Evolutionary conservation across 805 yeast genomes (phyloP), one percentile per base, ranked within the genome.

Genomic region (Yarrowia sp.): DNA sequence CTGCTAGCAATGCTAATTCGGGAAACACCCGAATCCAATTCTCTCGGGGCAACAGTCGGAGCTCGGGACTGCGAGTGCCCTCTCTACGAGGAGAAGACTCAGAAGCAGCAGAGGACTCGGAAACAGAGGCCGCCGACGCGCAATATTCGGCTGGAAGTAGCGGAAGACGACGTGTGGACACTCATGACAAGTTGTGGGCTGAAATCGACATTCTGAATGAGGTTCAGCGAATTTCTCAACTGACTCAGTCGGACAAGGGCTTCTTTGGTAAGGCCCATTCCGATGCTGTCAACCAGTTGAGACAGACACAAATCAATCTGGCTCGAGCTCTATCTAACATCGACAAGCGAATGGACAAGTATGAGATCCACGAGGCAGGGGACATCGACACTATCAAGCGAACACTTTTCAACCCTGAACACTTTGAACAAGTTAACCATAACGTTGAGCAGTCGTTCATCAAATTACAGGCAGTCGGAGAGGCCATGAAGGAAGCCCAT

Each of bases 121-220:
- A 54, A 26, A 46, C 17, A 26, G 46, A 54, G 61, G 24, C 61
- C 2, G 26, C 61, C 3, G 46, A 26, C 14, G 46, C 61, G n/a
- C n/a, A 17, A 26, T 54, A 54, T 8, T 36, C 44, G 4, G 35
- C 61, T 9, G 61, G 61, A n/a, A 38, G 61, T 19, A 26, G 61
- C 6, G 61, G 61, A 12, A n/a, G 61, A 26, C 61, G 51, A 21
- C 63, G 51, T 54, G 86, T 84, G 21, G 86, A 89, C 63, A 78
- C 83, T 67, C 92, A 86, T 75, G 96, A 90, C 74, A 81, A 82
- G 70, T 79, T 90, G 51, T 92, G 96, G 96, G 86, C 93, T 7
- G 96, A 90, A 69, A 86, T 92, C 58, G 96, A 89, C 70, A 87
- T 89, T 0, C 79, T 93, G 67, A 92, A 90, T 68, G 96, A 90